Base-by-base conservation (phyloP, 2,329 filamentous ascomycete species). In the Orbilia ellipsospora region DNA sequence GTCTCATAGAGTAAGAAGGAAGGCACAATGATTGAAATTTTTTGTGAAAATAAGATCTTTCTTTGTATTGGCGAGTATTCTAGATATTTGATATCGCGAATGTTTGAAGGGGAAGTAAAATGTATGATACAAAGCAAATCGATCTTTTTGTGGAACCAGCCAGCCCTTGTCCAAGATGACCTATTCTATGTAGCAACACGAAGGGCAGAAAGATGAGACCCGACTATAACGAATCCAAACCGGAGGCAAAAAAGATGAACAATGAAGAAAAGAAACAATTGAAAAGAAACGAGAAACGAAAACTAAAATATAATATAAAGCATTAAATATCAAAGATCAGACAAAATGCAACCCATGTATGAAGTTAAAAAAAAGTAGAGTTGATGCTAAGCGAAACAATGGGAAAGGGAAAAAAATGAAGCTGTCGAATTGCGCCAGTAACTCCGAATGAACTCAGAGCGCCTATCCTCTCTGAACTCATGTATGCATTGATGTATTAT, bases 201-300 rank as follows among this genome's bases (percentile, higher is more conserved):
- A 62, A 52, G 18, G n/a, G 54, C 26, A 44, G 31, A 8, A 45
- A 23, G 40, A 44, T 44, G 40, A 59, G 26, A 44, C 18, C 40
- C 44, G 55, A 42, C 13, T 26, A 56, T 42, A 42, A 56, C 54
- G 40, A 56, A 51, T 51, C 48, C 48, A 26, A 36, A 36, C 6
- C 3, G 31, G 44, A 48, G 13, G 16, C 15, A 48, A 48, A 18
- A 15, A 48, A 48, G 44, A 18, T 48, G 2, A 48, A 48, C 44
- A 48, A 48, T n/a, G 23, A 36, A 10, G 23, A 36, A 10, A 36
- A 6, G 31, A 36, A 36, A 36, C 31, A 36, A 36, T 36, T 6
- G 31, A 28, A 50, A 40, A 52, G 65, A 66, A 79, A 79, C 78
- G 77, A 15, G 56, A 63, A 50, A 55, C 23, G 52, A 62, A 2